Conservation (phyloP, 2,329 filamentous ascomycete species). For the Cladobotryum mycophilum region DNA sequence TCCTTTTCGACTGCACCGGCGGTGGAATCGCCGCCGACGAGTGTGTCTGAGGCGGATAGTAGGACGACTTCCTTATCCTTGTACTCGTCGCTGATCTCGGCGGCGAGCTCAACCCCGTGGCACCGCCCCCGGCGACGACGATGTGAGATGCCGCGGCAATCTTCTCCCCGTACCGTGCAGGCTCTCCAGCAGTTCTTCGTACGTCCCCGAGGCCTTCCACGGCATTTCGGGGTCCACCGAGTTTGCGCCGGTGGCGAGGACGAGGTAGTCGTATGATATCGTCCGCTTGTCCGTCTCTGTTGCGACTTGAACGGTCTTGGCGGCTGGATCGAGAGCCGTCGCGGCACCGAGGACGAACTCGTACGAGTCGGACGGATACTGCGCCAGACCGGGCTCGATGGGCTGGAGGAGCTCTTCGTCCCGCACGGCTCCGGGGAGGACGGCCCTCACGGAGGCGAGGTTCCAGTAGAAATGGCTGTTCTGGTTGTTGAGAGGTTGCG, state of each 20-base stretch:
- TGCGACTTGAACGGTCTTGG: constrained; percentile 37
- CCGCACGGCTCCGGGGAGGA: constrained; percentile 43
- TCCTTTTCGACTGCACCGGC: constrained; percentile 36
- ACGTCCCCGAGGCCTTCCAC: constrained; percentile 45
- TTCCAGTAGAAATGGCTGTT: constrained; percentile 56
- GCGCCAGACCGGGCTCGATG: constrained; percentile 42
- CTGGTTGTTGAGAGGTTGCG: constrained; percentile 23
- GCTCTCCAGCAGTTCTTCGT: constrained; percentile 36
- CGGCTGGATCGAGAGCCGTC: constrained; percentile 31
- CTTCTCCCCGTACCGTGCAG: constrained; percentile 35
- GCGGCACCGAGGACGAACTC: constrained; percentile 49
- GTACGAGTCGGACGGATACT: constrained; percentile 43
- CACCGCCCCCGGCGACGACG: constrained; percentile 50
- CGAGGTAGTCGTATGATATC: constrained; percentile 49
- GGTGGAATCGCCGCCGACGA: constrained; percentile 40
- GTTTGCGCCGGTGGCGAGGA: constrained; percentile 50
- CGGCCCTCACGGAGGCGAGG: constrained; percentile 48
- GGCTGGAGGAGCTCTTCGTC: constrained; percentile 46
- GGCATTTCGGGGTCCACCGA: constrained; percentile 35
- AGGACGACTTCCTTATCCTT: constrained; percentile 45
- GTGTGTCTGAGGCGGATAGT: constrained; percentile 33
- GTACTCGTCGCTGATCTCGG: constrained; percentile 48
- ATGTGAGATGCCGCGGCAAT: constrained; percentile 44
- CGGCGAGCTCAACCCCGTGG: constrained; percentile 52
- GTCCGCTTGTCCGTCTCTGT: constrained; percentile 14